Percentiles rank a stretch among this genome's conserved stretches.
Evolutionary conservation across 345 rosid genomes (phyloP).

Genomic region (Populus deltoides): DNA sequence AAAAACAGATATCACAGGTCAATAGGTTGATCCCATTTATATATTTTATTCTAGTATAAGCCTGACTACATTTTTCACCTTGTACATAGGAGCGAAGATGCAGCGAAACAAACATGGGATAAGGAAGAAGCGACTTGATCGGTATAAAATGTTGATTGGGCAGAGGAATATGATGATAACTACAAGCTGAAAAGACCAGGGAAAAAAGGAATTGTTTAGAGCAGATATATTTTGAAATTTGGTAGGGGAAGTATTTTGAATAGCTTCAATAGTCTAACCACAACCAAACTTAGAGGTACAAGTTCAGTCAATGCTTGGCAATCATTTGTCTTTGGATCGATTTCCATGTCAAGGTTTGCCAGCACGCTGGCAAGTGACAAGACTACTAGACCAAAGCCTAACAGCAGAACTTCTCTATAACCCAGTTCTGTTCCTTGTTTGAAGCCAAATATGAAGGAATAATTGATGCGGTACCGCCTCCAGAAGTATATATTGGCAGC

Average conservation of each 20-base stretch:
- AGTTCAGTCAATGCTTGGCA: conserved; percentile 38
- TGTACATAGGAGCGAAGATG: conserved; percentile 29
- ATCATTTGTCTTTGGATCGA: conserved; percentile 32
- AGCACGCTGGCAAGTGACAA: conserved; percentile 41
- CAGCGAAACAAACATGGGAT: conserved; percentile 12
- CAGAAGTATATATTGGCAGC: conserved; percentile 45
- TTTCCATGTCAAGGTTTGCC: conserved; percentile 51
- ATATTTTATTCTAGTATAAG: too few species aligned
- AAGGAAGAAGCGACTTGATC: conserved; percentile 18
- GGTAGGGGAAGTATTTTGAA: too few species aligned
- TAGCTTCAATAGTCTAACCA: conserved; percentile 18
- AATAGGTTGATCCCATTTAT: background rate
- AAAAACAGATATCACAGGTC: background rate
- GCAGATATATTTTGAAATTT: too few species aligned
- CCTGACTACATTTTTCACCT: conserved; percentile 10
- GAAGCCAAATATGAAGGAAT: conserved; percentile 51
- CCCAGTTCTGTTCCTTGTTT: conserved; percentile 51
- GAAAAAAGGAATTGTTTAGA: background rate
- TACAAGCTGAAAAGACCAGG: conserved; percentile 2
- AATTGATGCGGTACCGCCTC: conserved; percentile 40
- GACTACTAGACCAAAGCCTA: conserved; percentile 39
- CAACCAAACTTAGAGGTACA: conserved; percentile 37
- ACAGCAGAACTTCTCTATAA: conserved; percentile 42
- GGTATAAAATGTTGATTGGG: conserved; percentile 18
- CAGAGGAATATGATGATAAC: background rate